Conservation (phyloP, 2,329 filamentous ascomycete genomes). For the Fusarium torulosum region DNA sequence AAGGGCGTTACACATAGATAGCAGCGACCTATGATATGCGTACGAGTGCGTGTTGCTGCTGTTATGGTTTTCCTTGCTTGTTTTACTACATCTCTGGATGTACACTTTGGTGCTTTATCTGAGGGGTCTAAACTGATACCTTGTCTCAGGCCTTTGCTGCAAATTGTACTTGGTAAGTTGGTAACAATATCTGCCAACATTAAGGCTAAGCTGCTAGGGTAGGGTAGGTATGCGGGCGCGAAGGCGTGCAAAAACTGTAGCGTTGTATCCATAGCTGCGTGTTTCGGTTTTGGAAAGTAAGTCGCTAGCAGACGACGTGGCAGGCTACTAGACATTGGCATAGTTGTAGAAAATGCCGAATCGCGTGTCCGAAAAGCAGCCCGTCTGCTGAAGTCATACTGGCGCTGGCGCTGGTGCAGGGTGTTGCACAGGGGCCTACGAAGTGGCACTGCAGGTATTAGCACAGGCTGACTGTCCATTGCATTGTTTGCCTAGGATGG, state of each 20-base stretch:
- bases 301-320: constrained; percentile 41
- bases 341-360: constrained; percentile 13
- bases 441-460: constrained; percentile 8
- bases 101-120: not conserved
- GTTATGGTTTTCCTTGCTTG: not conserved
- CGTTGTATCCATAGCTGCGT: constrained; percentile 17
- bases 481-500: constrained; percentile 21
- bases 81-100: not conserved
- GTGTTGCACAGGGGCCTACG: constrained; percentile 17
- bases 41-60: not conserved
- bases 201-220: not conserved
- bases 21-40: not conserved
- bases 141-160: constrained; percentile 13
- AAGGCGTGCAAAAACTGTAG: constrained; percentile 6
- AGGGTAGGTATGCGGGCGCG: constrained; percentile 2
- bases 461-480: constrained; percentile 9
- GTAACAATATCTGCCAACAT: not conserved
- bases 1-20: not conserved
- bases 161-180: not conserved
- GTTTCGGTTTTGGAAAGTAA: constrained; percentile 36
- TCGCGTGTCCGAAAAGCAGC: constrained; percentile 16
- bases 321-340: constrained; percentile 31
- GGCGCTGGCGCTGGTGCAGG: constrained; percentile 8
- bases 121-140: constrained; percentile 3
- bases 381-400: constrained; percentile 21